Evolutionary conservation across 163 green algal genomes (phyloP), one percentile per base, ranked within the genome.

Genomic region (Prototheca wickerhamii): DNA sequence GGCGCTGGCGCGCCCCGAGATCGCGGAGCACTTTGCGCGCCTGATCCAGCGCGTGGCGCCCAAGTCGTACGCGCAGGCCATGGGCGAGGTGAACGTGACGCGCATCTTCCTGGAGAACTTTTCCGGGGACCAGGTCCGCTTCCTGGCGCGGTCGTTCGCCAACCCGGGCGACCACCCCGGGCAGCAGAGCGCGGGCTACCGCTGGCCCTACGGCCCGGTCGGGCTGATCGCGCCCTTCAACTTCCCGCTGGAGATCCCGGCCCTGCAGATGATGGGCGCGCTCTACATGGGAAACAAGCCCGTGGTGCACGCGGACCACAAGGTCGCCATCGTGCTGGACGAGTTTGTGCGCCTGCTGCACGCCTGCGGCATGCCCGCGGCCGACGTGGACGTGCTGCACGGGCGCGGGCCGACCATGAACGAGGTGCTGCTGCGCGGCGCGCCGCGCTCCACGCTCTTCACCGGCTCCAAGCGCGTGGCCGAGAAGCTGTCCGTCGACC

Each of bases 231-330:
- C 93, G 4, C 93, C 93, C 49, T 99, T 99, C 84, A 99, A 99
- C 76, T 99, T 99, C 73, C 93, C 93, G 2, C 79, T 99, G 44
- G 93, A 99, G 76, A 99, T 99, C 72, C 91, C 93, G 0, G 89
- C 84, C 23, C 87, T 99, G 40, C 84, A 91, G 73, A 42, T 90
- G 23, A 89, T 91, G 77, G 93, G 93, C 20, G 90, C 93, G 23
- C 85, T 99, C 23, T 98, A 91, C 85, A 99, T 99, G 93, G 93
- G 93, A 61, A 99, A 99, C 81, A 95, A 94, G 78, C 87, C 87
- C 29, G 76, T 96, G 72, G 72, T 96, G 63, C 89, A 96, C 64
- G 82, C 95, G 2, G 95, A 98, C 73, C 82, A 89, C 73, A 85
- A 84, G 86, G 90, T 97, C 32, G 84, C 69, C 57, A 73, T 98